Base-by-base conservation (phyloP, 495 filamentous ascomycete species). In the Penicilliopsis zonata region DNA sequence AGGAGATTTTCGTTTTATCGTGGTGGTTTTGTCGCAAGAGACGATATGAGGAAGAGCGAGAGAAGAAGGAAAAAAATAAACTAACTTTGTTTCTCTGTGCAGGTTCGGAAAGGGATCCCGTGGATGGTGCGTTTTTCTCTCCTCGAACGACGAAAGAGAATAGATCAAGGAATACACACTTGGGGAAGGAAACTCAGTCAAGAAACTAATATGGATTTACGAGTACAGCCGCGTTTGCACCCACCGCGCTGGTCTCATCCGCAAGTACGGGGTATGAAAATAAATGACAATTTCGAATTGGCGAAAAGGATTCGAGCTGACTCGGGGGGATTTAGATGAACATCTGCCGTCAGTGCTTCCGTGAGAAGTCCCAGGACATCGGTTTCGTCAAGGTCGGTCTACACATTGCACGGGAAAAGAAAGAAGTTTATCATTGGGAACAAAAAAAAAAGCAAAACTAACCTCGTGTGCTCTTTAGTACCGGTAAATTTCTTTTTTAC, bases 271-370 rank as follows among this genome's bases (percentile, higher is more conserved):
- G 59, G 75, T 95, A 58, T 82, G 92, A 67, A 44, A 23, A 43
- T 41, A 18, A 33, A 23, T 8, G 14, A 13, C 3, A 21, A 12
- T 32, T 31, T 24, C 17, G 21, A 35, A 6, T n/a, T n/a, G n/a
- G n/a, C n/a, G 7, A 4, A 31, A 31, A n/a, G 15, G 30, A 21
- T 9, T 20, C 22, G 30, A 34, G 40, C 52, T 55, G 46, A 56
- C 27, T 33, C n/a, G 38, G 40, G 26, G 35, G 29, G 24, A 36
- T 20, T 35, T 49, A 37, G 59, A 64, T 98, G 56, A 87, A 95
- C 69, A 88, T 96, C 75, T 95, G 88, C 81, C 82, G 86, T 76
- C 87, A 98, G 70, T 96, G 90, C 80, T 98, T 98, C 77, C 70
- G 90, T 56, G 90, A 98, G 78, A 95, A 96, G 77, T 70, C 77